Evolutionary conservation across 1,284 basidiomycete genomes (phyloP).

Genomic region (Tilletia setariae): DNA sequence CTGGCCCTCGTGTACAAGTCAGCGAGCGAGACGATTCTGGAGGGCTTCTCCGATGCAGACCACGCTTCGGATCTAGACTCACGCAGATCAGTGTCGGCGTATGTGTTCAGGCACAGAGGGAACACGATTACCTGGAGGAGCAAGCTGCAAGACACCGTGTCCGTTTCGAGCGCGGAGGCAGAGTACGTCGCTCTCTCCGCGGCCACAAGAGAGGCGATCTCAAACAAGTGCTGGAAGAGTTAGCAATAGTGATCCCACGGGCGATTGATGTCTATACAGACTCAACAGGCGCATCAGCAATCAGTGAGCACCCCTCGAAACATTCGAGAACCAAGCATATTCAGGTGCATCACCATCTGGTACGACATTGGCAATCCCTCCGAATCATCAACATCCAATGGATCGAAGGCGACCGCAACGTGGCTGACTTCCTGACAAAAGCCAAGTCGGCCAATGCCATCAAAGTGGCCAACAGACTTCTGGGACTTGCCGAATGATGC

Average conservation of each 20-base stretch:
- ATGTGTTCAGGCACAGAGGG: not conserved
- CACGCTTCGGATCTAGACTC: not conserved
- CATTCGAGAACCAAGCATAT: not conserved
- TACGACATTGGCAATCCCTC: not conserved
- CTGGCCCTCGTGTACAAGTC: not conserved
- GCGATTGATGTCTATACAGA: not conserved
- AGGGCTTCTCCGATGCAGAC: not conserved
- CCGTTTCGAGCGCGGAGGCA: not conserved
- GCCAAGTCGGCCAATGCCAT: no score
- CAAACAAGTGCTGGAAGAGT: not conserved
- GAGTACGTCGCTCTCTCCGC: conserved; percentile 1
- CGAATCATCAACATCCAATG: not conserved
- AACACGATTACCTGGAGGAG: not conserved
- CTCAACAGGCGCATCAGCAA: not conserved
- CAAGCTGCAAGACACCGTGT: not conserved
- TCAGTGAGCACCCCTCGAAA: not conserved
- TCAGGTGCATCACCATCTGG: not conserved
- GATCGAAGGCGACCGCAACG: not conserved
- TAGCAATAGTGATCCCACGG: not conserved
- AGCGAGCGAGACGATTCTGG: no score
- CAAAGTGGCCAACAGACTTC: no score
- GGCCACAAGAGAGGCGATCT: conserved; percentile 4
- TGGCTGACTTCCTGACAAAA: not conserved
- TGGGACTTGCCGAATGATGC: no score
- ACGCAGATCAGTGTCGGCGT: not conserved